phyloP scores from a whole-genome alignment of 306 rosid species.

The Chamaecrista fasciculata region DNA sequence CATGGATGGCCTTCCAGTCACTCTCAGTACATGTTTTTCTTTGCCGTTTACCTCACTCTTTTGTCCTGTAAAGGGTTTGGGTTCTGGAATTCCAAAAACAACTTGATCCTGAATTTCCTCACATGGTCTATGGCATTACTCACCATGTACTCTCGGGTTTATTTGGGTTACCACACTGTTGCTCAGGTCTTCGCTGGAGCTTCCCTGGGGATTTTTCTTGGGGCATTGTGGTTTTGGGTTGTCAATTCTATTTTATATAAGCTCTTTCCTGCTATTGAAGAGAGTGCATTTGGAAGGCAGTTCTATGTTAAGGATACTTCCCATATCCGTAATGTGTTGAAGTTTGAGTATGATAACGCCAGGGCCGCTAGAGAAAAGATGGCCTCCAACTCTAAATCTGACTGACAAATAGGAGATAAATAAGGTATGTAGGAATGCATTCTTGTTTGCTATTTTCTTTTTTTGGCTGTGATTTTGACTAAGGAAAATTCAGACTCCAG shows the following conservation, averaged over 20 bases:
- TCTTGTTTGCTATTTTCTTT: no score
- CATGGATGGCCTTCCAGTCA: conserved; percentile 99
- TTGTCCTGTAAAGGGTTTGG: conserved; percentile 40
- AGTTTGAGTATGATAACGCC: conserved; percentile 89
- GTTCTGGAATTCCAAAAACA: conserved; percentile 39
- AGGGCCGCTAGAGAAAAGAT: conserved; percentile 54
- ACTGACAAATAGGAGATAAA: conserved; percentile 25
- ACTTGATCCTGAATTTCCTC: conserved; percentile 25
- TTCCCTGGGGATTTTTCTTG: conserved; percentile 58
- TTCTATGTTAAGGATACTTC: conserved; percentile 84
- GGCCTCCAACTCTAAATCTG: conserved; percentile 38
- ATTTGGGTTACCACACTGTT: conserved; percentile 78
- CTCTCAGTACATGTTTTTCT: conserved; percentile 89
- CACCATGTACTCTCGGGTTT: conserved; percentile 78
- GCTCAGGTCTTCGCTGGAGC: conserved; percentile 92
- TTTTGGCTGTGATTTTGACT: not conserved
- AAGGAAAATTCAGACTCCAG: not conserved
- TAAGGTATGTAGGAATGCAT: conserved; percentile 15
- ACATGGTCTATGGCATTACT: conserved; percentile 63
- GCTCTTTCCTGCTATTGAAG: conserved; percentile 68
- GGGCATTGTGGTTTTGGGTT: conserved; percentile 78
- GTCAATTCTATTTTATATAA: conserved; percentile 46
- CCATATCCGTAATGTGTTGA: conserved; percentile 71
- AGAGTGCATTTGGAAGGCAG: conserved; percentile 64
- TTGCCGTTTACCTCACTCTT: conserved; percentile 58